A percentile compares a stretch with the other conserved stretches of the same genome.
Evolutionary conservation across 2,329 filamentous ascomycete genomes (phyloP).

Genomic region (Venturia carpophila): DNA sequence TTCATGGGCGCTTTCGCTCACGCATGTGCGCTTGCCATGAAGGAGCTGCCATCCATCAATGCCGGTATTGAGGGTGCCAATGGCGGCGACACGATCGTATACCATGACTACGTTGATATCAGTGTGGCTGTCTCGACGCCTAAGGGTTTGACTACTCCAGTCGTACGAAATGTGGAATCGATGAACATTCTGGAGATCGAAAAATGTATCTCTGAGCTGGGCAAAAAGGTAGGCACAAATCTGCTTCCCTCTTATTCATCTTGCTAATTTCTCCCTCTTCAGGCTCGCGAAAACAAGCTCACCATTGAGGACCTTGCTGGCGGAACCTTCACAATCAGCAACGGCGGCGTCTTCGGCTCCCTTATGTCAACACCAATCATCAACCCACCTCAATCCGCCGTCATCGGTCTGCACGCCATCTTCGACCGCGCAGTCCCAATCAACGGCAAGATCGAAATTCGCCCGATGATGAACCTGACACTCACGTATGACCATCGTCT

Average conservation of each 20-base stretch:
- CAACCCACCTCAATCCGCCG: constrained; percentile 72
- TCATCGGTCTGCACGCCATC: constrained; percentile 60
- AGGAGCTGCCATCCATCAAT: constrained; percentile 88
- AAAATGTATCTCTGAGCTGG: constrained; percentile 82
- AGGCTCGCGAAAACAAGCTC: constrained; percentile 91
- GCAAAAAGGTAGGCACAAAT: constrained; percentile 69
- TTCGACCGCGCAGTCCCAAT: constrained; percentile 87
- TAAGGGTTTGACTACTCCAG: constrained; percentile 93
- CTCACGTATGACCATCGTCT: constrained; percentile 96
- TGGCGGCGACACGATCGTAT: constrained; percentile 94
- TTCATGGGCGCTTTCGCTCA: constrained; percentile 98
- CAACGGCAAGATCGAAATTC: constrained; percentile 88
- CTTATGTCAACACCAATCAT: constrained; percentile 98
- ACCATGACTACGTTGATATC: constrained; percentile 96
- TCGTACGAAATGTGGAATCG: constrained; percentile 85
- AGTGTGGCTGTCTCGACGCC: constrained; percentile 95
- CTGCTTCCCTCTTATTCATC: not conserved
- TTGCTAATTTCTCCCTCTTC: constrained; percentile 7
- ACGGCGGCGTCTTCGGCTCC: constrained; percentile 92
- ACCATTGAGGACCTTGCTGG: constrained; percentile 99
- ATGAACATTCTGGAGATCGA: constrained; percentile 87
- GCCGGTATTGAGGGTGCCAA: constrained; percentile 94
- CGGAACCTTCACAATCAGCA: constrained; percentile 96
- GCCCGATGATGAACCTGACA: constrained; percentile 99
- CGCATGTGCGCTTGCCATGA: constrained; percentile 85